A percentile compares a stretch with the other conserved stretches of the same genome.
These are phyloP conservation scores for Aspergillus eucalypticola DNA, from an alignment of 2,329 filamentous ascomycete species.

Conservation along the genomic window DNA sequence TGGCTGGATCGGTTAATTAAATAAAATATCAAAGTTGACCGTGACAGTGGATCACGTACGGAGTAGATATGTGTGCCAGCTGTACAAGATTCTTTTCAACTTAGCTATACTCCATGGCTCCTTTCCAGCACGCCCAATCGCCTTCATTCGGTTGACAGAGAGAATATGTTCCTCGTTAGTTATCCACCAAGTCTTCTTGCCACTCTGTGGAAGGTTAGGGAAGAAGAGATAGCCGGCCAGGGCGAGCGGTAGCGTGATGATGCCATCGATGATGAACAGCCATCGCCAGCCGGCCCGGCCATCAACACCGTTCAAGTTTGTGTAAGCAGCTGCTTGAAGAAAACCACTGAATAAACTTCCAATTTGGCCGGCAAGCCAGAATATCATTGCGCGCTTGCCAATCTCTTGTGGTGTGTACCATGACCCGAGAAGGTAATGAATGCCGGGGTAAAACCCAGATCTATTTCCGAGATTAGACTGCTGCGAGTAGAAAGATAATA, in stretches of 20 bases:
- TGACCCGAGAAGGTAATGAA: constrained; percentile 28
- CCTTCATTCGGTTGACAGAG: constrained; percentile 34
- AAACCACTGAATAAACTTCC: constrained; percentile 27
- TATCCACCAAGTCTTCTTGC: constrained; percentile 27
- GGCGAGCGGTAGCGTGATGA: constrained; percentile 28
- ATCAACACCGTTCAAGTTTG: constrained; percentile 24
- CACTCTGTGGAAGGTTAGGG: constrained; percentile 24
- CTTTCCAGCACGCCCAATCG: constrained; percentile 40
- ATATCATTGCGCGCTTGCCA: constrained; percentile 26
- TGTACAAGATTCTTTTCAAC: constrained; percentile 33
- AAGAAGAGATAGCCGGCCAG: constrained; percentile 25
- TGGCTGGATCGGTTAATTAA: constrained; percentile 18
- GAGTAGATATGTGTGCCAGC: constrained; percentile 45
- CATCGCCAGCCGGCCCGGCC: constrained; percentile 30
- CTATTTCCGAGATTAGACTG: neutral
- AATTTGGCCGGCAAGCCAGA: constrained; percentile 24
- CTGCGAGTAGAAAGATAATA: too few relatives aligned
- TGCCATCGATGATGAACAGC: constrained; percentile 31
- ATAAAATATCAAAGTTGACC: neutral
- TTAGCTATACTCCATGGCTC: constrained; percentile 40
- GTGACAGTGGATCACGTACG: constrained; percentile 24
- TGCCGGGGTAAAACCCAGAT: constrained; percentile 28
- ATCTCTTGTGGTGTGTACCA: constrained; percentile 30
- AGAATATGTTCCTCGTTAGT: constrained; percentile 25
- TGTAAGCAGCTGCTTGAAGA: constrained; percentile 25